phyloP scores from a whole-genome alignment of 2,329 filamentous ascomycete species.

The Penicillium psychrosexuale region DNA sequence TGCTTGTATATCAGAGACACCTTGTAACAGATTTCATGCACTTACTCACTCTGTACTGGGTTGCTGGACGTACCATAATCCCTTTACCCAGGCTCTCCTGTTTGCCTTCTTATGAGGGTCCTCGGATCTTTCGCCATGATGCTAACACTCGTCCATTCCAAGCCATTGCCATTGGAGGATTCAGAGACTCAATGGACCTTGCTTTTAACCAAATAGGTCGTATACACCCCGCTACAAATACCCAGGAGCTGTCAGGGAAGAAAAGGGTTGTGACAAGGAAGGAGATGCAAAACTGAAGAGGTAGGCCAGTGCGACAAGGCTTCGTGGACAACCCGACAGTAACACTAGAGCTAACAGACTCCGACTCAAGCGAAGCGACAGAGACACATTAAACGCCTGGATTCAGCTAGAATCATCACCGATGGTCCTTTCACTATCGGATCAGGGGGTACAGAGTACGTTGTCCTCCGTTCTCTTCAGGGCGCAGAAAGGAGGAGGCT shows the following conservation, averaged over 20 bases:
- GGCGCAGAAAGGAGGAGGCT: not conserved
- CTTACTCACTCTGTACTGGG: not conserved
- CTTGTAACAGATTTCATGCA: slow-evolving; percentile 11
- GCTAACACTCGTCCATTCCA: not conserved
- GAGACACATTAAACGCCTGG: not conserved
- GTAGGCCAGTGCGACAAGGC: not conserved
- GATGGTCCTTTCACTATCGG: not conserved
- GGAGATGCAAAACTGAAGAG: not conserved
- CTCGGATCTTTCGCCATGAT: not conserved
- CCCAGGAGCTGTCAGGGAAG: not conserved
- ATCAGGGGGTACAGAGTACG: not conserved
- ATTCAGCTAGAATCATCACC: too few species aligned
- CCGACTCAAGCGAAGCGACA: not conserved
- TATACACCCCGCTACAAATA: not conserved
- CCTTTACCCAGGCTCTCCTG: not conserved
- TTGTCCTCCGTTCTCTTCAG: not conserved
- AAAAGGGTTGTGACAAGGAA: not conserved
- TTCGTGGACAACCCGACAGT: not conserved
- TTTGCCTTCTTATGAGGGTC: not conserved
- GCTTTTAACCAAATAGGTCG: not conserved
- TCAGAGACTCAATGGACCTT: too few species aligned
- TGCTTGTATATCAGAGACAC: slow-evolving; percentile 7
- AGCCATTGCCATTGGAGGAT: not conserved
- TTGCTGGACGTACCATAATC: not conserved
- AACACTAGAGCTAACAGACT: not conserved